Base-by-base conservation (phyloP, 2,329 filamentous ascomycete genomes). In the Albifimbria verrucaria region DNA sequence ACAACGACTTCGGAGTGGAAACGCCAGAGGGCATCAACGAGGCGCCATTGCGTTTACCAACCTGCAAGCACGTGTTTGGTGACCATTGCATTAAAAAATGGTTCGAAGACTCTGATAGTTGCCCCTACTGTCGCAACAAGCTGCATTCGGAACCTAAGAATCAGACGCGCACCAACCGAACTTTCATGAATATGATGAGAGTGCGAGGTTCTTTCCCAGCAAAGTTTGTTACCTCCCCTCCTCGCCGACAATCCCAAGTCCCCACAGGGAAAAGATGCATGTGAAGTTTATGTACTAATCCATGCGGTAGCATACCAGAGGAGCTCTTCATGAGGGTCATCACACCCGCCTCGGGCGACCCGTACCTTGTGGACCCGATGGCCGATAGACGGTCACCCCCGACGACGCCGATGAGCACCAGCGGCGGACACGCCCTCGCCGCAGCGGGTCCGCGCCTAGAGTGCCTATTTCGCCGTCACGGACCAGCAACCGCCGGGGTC, bases 11-110 rank as follows among this genome's bases (percentile, higher is more conserved):
- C 59, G 81, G 81, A 28, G 71, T 77, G 15, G 65, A 71, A 53
- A 82, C 77, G 24, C 82, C 83, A 0, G 84, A 87, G 57, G 83
- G 82, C 1, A 67, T 81, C 20, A 75, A 72, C 45, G 84, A 87
- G 62, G 71, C 68, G 3, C 81, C 84, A 1, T 65, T 86, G 17
- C 79, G 80, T 20, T 66, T 87, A 18, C 83, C 84, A 2, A 79
- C 76, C 58, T 87, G 84, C 72, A 82, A 80, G 58, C 84, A 87
- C 59, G 66, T 87, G 7, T 87, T 87, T 64, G 84, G 84, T 18
- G 77, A 85, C 52, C 75, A 79, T 58, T 87, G 84, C 64, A 83
- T 87, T 57, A 83, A 81, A 64, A 85, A 82, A 58, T 87, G 84
- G 84, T 77, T 87, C 42, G 74, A 81, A 50, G 81, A 86, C 45